A percentile compares a stretch with the other conserved stretches of the same genome.
phyloP scores from a whole-genome alignment of 2,329 filamentous ascomycete genomes.

The Cordyceps tenuipes region DNA sequence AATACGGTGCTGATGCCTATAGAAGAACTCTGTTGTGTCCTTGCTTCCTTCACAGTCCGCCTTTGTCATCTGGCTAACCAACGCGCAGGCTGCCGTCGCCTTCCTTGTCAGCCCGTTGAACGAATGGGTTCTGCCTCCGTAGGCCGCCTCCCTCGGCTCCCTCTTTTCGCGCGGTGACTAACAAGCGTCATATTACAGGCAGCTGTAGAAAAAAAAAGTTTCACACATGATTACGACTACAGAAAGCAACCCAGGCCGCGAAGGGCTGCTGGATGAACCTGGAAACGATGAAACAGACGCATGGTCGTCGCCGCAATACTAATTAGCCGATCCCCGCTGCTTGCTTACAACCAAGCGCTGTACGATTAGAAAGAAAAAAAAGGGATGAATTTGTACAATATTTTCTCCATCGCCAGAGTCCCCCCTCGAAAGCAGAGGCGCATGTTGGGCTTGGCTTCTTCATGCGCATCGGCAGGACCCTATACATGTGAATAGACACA shows the following conservation, averaged over 20 bases:
- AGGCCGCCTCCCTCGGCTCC: slow-evolving; percentile 21
- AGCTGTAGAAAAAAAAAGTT: slow-evolving; percentile 10
- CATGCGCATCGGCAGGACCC: background rate
- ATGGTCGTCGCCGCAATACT: background rate
- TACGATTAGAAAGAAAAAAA: slow-evolving; percentile 4
- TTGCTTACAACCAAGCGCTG: background rate
- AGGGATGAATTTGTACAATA: slow-evolving; percentile 8
- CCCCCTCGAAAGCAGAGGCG: background rate
- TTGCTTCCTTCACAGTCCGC: background rate
- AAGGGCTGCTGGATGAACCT: background rate
- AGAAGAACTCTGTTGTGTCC: background rate
- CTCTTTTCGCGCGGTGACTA: background rate
- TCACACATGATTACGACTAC: background rate
- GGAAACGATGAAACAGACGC: background rate
- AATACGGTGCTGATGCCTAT: background rate
- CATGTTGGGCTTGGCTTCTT: background rate
- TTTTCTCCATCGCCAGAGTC: background rate
- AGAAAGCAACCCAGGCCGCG: background rate
- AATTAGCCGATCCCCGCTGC: background rate
- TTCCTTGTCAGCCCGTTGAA: slow-evolving; percentile 61
- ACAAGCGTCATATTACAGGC: background rate
- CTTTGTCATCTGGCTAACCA: slow-evolving; percentile 9
- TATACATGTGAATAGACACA: slow-evolving; percentile 3
- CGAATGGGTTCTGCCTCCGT: slow-evolving; percentile 60
- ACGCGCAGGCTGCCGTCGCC: slow-evolving; percentile 49